A percentile compares a stretch with the other conserved stretches of the same genome.
Evolutionary conservation across 179 eudicot genomes (phyloP).

Genomic region (Sideroxylon spinosum): DNA sequence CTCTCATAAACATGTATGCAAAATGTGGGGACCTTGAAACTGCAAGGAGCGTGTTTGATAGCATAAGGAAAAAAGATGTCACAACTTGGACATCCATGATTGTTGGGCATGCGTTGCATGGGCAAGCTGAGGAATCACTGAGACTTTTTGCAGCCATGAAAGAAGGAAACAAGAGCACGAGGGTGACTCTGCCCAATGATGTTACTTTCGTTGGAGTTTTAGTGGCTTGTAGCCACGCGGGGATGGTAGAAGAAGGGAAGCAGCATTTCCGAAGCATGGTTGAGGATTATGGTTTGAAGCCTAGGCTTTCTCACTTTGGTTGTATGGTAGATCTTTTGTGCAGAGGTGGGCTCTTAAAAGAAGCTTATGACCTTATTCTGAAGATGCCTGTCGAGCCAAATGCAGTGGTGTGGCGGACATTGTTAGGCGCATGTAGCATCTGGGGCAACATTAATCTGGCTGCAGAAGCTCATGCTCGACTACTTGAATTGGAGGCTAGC

Average conservation of each 20-base stretch:
- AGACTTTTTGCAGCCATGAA: conserved; percentile 39
- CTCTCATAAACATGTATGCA: conserved; percentile 52
- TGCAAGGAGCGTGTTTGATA: conserved; percentile 34
- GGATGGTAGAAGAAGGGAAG: conserved; percentile 41
- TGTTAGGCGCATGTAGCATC: conserved; percentile 40
- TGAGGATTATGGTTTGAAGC: conserved; percentile 27
- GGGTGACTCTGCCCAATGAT: conserved; percentile 30
- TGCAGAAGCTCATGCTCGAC: conserved; percentile 22
- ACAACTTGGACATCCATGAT: conserved; percentile 64
- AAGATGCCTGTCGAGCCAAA: conserved; percentile 31
- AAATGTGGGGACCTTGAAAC: conserved; percentile 45
- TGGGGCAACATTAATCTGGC: conserved; percentile 38
- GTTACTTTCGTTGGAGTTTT: conserved; percentile 44
- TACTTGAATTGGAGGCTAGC: conserved; percentile 31
- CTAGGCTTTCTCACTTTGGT: conserved; percentile 37
- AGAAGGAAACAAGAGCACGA: background rate
- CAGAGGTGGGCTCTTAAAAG: conserved; percentile 37
- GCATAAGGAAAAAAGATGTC: conserved; percentile 35
- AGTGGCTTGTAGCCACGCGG: conserved; percentile 49
- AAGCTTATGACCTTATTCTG: conserved; percentile 35
- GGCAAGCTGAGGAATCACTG: conserved; percentile 41
- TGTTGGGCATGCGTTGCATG: conserved; percentile 48
- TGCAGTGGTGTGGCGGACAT: conserved; percentile 42
- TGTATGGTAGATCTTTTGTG: conserved; percentile 50
- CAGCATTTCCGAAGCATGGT: conserved; percentile 36